These are phyloP conservation scores for Penstemon davidsonii DNA, from an alignment of 257 asterid species.

Conservation along the genomic window DNA sequence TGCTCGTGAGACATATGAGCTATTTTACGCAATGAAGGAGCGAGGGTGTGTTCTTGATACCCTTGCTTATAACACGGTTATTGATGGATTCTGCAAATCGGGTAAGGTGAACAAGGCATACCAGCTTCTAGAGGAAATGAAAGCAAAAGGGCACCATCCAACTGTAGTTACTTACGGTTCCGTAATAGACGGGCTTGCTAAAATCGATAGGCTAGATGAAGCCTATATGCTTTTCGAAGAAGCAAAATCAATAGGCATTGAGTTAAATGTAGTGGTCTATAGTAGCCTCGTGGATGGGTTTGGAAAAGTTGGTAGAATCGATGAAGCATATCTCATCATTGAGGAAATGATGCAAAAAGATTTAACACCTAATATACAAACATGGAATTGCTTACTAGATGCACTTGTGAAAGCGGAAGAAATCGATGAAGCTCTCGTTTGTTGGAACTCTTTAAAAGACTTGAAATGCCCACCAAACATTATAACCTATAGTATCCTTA, in stretches of 20 bases:
- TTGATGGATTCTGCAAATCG: slow-evolving; percentile 91
- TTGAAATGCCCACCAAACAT: slow-evolving; percentile 68
- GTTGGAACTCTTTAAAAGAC: slow-evolving; percentile 90
- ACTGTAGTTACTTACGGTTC: slow-evolving; percentile 91
- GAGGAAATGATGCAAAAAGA: slow-evolving; percentile 93
- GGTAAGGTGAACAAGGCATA: slow-evolving; percentile 96
- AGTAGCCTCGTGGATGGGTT: slow-evolving; percentile 91
- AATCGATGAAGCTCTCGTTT: slow-evolving; percentile 88
- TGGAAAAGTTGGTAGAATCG: slow-evolving; percentile 94
- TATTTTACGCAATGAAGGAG: slow-evolving; percentile 87
- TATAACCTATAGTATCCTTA: slow-evolving; percentile 67
- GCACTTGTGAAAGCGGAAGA: slow-evolving; percentile 92
- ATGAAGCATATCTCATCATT: slow-evolving; percentile 87
- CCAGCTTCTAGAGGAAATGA: slow-evolving; percentile 95
- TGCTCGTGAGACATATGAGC: slow-evolving; percentile 79
- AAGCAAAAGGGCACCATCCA: slow-evolving; percentile 69
- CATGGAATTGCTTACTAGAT: slow-evolving; percentile 97
- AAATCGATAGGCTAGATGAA: slow-evolving; percentile 94
- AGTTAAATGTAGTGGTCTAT: slow-evolving; percentile 70
- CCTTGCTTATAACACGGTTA: slow-evolving; percentile 81
- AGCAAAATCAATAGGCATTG: slow-evolving; percentile 77
- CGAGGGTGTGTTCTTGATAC: slow-evolving; percentile 83
- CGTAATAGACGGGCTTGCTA: slow-evolving; percentile 94
- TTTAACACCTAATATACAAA: slow-evolving; percentile 67
- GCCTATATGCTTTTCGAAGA: slow-evolving; percentile 99